Evolutionary conservation across 1,284 basidiomycete genomes (phyloP).

Genomic region (Trichosporon sp.): DNA sequence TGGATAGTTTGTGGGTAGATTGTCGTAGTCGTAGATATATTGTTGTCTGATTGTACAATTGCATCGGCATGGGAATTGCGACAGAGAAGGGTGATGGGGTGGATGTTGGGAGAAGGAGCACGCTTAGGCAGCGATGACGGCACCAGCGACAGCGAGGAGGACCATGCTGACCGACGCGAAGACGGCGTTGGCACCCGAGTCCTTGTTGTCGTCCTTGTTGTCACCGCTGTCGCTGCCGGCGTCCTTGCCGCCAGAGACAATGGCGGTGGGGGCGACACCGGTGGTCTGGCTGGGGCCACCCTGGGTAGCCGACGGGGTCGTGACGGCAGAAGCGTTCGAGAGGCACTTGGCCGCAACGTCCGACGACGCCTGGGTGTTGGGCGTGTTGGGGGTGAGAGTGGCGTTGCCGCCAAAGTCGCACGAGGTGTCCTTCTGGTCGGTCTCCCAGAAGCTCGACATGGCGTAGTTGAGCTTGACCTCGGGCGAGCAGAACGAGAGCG

Average conservation of each 20-base stretch:
- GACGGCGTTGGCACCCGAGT: conserved; percentile 5
- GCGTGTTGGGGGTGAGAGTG: conserved; percentile 46
- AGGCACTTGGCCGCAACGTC: conserved; percentile 12
- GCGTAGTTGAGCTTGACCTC: conserved; percentile 75
- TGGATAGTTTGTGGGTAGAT: neutral
- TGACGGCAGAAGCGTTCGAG: conserved; percentile 6
- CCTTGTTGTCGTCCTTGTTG: conserved; percentile 1
- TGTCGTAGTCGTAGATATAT: neutral
- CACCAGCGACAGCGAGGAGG: neutral
- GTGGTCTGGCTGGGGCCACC: neutral
- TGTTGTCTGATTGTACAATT: neutral
- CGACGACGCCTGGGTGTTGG: conserved; percentile 5
- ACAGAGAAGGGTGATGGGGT: neutral
- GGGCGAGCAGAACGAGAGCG: conserved; percentile 62
- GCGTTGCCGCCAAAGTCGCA: conserved; percentile 73
- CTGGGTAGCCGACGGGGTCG: conserved; percentile 11
- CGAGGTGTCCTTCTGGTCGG: conserved; percentile 58
- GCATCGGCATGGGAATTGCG: neutral
- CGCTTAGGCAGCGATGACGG: neutral
- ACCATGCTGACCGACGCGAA: neutral
- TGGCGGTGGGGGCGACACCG: neutral
- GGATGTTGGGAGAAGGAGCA: neutral
- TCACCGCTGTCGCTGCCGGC: neutral
- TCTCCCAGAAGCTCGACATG: conserved; percentile 71
- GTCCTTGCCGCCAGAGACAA: neutral